phyloP scores from a whole-genome alignment of 2,329 filamentous ascomycete species.

The Nigrospora osmanthi region DNA sequence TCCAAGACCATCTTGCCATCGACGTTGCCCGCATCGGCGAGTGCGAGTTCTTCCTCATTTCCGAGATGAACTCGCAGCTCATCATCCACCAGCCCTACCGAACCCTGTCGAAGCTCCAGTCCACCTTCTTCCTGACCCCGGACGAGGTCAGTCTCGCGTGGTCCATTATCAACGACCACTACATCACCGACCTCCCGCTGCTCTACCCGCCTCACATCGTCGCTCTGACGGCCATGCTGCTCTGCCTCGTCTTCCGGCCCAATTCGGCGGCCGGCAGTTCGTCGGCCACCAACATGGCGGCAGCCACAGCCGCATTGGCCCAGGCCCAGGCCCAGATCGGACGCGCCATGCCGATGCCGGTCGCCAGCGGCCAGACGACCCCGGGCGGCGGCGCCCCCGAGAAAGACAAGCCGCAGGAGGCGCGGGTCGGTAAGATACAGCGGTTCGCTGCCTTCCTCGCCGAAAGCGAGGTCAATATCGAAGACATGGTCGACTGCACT shows the following conservation, averaged over 20 bases:
- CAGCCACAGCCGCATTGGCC: conserved; percentile 39
- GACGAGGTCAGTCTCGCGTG: conserved; percentile 75
- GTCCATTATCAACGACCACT: conserved; percentile 85
- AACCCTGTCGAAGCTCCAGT: conserved; percentile 63
- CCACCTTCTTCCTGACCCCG: conserved; percentile 61
- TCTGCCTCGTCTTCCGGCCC: conserved; percentile 76
- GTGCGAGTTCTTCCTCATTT: conserved; percentile 89
- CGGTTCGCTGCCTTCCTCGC: conserved; percentile 70
- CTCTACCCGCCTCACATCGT: conserved; percentile 81
- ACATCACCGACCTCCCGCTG: conserved; percentile 84
- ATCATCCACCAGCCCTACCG: conserved; percentile 90
- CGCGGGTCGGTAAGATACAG: conserved; percentile 57
- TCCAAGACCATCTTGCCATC: conserved; percentile 57
- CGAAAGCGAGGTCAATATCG: conserved; percentile 78
- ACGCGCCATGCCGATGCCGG: conserved; percentile 5
- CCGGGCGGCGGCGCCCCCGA: conserved; percentile 11
- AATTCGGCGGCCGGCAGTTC: conserved; percentile 18
- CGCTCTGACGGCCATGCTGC: conserved; percentile 77
- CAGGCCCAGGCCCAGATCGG: conserved; percentile 37
- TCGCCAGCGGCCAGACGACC: conserved; percentile 14
- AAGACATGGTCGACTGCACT: conserved; percentile 78
- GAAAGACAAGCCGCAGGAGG: conserved; percentile 44
- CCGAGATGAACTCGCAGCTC: conserved; percentile 81
- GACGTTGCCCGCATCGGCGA: conserved; percentile 84
- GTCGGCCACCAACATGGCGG: conserved; percentile 37